Conservation (phyloP, 2,329 filamentous ascomycete species). For the Xylariaceae sp. region DNA sequence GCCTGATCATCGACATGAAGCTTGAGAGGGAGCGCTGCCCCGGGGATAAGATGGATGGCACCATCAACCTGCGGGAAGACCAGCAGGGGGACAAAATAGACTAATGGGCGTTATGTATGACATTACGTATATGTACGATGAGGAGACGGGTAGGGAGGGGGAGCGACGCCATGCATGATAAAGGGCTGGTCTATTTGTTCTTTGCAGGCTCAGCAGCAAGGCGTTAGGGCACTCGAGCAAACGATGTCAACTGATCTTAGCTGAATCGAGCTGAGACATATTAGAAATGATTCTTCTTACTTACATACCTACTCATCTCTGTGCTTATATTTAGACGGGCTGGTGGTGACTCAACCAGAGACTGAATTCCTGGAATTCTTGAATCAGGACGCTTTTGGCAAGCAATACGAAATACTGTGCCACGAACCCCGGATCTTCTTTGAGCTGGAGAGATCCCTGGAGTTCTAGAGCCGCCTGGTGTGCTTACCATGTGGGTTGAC, state of each 20-base stretch:
- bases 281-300: not conserved
- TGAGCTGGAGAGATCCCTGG: not conserved
- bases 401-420: not conserved
- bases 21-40: slow-evolving; percentile 44
- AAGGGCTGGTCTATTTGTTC: slow-evolving; percentile 10
- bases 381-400: not conserved
- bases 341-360: not conserved
- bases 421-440: not conserved
- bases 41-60: slow-evolving; percentile 29
- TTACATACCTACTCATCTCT: not conserved
- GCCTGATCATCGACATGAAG: slow-evolving; percentile 53
- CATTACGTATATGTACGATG: not conserved
- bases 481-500: not conserved
- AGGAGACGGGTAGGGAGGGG: too few species aligned
- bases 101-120: not conserved
- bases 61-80: not conserved
- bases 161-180: slow-evolving; percentile 10
- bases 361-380: not conserved
- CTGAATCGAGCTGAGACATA: not conserved
- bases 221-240: not conserved
- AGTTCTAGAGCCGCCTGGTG: not conserved
- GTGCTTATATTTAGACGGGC: not conserved
- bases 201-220: slow-evolving; percentile 11
- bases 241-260: not conserved
- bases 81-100: not conserved